Base-by-base conservation (phyloP, 352 stramenopile species). In the Pythium scleroteichum region DNA sequence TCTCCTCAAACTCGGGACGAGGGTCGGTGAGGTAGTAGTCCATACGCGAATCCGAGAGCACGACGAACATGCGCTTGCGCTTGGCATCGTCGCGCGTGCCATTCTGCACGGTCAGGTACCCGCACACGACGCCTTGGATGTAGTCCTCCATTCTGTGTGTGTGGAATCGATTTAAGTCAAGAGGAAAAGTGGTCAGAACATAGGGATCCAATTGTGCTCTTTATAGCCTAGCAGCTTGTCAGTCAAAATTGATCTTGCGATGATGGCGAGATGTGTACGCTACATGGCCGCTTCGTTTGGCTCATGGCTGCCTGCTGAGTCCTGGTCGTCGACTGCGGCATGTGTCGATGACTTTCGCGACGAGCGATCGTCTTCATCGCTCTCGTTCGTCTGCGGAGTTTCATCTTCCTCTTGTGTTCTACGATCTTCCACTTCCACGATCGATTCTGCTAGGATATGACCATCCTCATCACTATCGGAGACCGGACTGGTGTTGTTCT, bases 1-100 rank as follows among this genome's bases (percentile, higher is more conserved):
- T 68, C 24, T 77, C 66, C 1, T 82, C 61, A 46, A 93, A 93
- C 19, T 69, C 65, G 7, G 81, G 82, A 1, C 82, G 82, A 16
- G 82, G 79, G 38, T 93, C 84, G 10, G 51, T 66, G 3, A 67
- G 46, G 53, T 91, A 93, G 56, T 86, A 90, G 59, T 90, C 84
- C 53, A 91, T 78, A 3, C 82, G 79, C n/a, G 84, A 79, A 44
- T 90, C 79, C 4, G 81, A 87, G 19, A 93, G 71, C 63, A 91
- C 78, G 35, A 88, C 69, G 53, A 93, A 93, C 35, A 86, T 79
- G 24, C 78, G 79, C 38, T 55, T 75, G 17, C 71, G 72, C 63
- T 87, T 90, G 38, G 73, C 60, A 51, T 76, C 67, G 42, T 72
- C 71, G 0, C 69, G 67, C 8, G 64, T 75, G 20, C 81, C 78